phyloP scores from a whole-genome alignment of 2,329 filamentous ascomycete species.

The Thermothelomyces thermophilus region DNA sequence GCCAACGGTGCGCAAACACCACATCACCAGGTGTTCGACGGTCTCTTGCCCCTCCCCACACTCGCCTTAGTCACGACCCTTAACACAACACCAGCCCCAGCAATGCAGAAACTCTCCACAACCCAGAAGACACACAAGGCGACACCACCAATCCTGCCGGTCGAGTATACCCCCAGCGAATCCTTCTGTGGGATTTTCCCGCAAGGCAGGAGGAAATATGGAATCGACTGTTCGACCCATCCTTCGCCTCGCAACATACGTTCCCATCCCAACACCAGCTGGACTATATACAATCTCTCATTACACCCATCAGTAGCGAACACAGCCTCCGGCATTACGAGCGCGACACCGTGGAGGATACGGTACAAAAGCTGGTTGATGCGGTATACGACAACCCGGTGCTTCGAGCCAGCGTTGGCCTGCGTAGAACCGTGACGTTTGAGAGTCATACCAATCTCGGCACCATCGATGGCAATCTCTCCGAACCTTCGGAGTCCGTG shows the following conservation, averaged over 20 bases:
- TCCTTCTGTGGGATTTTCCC: slow-evolving; percentile 33
- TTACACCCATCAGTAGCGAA: slow-evolving; percentile 32
- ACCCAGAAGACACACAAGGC: slow-evolving; percentile 32
- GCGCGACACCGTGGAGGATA: slow-evolving; percentile 32
- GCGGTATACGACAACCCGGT: slow-evolving; percentile 24
- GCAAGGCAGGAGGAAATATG: slow-evolving; percentile 29
- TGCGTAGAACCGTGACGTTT: slow-evolving; percentile 32
- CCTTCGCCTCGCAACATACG: slow-evolving; percentile 25
- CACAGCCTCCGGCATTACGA: slow-evolving; percentile 30
- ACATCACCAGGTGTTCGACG: too few relatives aligned
- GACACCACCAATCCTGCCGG: slow-evolving; percentile 30
- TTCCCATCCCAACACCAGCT: slow-evolving; percentile 32
- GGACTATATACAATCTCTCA: slow-evolving; percentile 28
- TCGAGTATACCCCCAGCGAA: slow-evolving; percentile 31
- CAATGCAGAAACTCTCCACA: too few relatives aligned
- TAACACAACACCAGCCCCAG: too few relatives aligned
- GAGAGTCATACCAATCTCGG: slow-evolving; percentile 33
- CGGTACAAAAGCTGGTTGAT: slow-evolving; percentile 26
- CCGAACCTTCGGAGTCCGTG: slow-evolving; percentile 24
- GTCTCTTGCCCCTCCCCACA: too few relatives aligned
- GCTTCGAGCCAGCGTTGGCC: slow-evolving; percentile 28
- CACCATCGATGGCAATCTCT: slow-evolving; percentile 20
- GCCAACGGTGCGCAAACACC: too few relatives aligned
- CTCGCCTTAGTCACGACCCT: too few relatives aligned
- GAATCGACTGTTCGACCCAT: slow-evolving; percentile 19